Evolutionary conservation across 805 yeast species (phyloP).

Genomic region (Yarrowia sp.): DNA sequence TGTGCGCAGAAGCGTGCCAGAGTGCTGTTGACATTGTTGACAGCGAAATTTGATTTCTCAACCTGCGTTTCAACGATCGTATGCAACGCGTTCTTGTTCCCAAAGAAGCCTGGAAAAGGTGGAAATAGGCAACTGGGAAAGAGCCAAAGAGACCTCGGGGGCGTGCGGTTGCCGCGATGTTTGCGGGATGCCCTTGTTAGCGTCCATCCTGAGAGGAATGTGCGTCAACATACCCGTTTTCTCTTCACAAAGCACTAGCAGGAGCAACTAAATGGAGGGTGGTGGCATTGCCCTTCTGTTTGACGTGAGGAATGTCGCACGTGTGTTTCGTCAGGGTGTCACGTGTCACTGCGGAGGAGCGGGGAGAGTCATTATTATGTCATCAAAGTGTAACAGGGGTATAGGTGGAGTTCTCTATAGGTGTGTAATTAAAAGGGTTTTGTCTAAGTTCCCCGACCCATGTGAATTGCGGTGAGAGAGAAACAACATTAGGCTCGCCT

Average conservation of each 20-base stretch:
- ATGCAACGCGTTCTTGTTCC: conserved; percentile 14
- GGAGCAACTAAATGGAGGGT: not conserved
- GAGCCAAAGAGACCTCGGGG: not conserved
- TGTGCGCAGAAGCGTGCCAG: not conserved
- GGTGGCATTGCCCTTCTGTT: no score
- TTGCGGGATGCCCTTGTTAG: conserved; percentile 1
- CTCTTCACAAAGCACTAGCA: not conserved
- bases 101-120: not conserved
- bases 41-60: no score
- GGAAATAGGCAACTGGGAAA: not conserved
- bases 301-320: conserved; percentile 5
- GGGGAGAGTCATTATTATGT: not conserved
- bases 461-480: conserved; percentile 1
- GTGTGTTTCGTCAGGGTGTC: not conserved
- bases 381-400: not conserved
- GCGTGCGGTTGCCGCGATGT: conserved; percentile 1
- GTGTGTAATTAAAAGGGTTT: not conserved
- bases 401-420: no score
- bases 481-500: not conserved
- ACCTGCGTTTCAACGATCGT: conserved; percentile 1
- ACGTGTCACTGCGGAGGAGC: not conserved
- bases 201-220: conserved; percentile 4
- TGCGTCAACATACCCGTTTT: not conserved
- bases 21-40: not conserved
- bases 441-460: conserved; percentile 4